Evolutionary conservation across 768 basidiomycete genomes (phyloP), one percentile per base, ranked within the genome.

Genomic region (Hysterangium stoloniferum): DNA sequence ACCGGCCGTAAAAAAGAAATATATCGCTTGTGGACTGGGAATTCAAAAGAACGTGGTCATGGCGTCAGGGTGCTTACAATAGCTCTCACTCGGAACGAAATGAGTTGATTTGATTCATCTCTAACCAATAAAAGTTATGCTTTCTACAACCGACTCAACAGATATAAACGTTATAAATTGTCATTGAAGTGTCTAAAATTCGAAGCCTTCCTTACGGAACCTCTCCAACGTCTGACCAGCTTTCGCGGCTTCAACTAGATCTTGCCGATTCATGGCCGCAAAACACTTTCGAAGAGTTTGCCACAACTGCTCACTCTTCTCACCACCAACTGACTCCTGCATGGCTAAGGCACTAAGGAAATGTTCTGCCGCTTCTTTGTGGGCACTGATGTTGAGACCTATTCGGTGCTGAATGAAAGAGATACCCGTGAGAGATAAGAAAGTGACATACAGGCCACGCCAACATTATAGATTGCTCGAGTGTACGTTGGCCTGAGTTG

Each of bases 391-490:
- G 63, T 99, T 99, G 54, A 99, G 67, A 61, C 95, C 92, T 96
- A 52, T 4, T 54, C 43, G 19, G n/a, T n/a, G n/a, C n/a, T n/a
- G n/a, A n/a, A n/a, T n/a, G n/a, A n/a, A n/a, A n/a, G n/a, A n/a
- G n/a, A n/a, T n/a, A n/a, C n/a, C 1, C 32, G 22, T 32, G 43
- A n/a, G 13, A 44, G 27, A 40, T 22, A 40, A 48, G 24, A 52
- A 46, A 41, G n/a, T 34, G 3, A 78, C 89, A 59, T 61, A 93
- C 93, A 99, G 19, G 94, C 93, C 24, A 99, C 96, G 37, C 94
- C 96, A 31, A 99, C 89, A 60, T 99, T 99, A 63, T 95, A 97
- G 20, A 97, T 89, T 8, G 94, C 96, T 9, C 96, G 82, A 1
- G 96, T 98, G 64, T 96, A 99, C 0, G 92, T 94, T 24, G 96